Conservation (phyloP, 306 rosid genomes). For the Pyrus pyrifolia region DNA sequence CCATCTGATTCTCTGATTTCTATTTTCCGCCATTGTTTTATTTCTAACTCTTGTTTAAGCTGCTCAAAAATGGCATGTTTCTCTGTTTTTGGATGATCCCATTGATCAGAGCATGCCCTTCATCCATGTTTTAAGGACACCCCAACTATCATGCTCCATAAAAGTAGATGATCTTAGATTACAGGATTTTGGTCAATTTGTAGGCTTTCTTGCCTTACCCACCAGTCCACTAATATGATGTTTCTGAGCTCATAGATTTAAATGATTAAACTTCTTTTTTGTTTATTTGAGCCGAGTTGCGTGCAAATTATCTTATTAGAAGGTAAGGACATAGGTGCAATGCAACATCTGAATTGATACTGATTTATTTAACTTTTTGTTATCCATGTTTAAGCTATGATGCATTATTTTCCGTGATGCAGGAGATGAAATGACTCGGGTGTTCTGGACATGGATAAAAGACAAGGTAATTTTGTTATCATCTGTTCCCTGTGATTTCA, state of each 20-base stretch:
- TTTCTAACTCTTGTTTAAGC: not conserved
- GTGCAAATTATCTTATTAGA: not conserved
- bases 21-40: not conserved
- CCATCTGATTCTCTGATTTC: not conserved
- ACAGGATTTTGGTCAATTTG: not conserved
- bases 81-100: not conserved
- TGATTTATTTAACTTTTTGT: not conserved
- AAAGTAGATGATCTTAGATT: not conserved
- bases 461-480: constrained; percentile 38
- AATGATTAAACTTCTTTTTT: not conserved
- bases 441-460: constrained; percentile 82
- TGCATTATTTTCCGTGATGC: constrained; percentile 21
- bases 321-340: not conserved
- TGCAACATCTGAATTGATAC: not conserved
- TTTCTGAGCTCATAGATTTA: not conserved
- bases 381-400: not conserved
- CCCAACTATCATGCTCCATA: not conserved
- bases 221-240: not conserved
- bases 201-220: not conserved
- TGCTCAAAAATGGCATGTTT: not conserved
- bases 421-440: constrained; percentile 99
- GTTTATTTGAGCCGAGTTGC: not conserved
- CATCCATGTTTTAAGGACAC: not conserved
- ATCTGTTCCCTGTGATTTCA: not conserved
- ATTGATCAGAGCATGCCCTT: not conserved